Evolutionary conservation across 129 eudicot species (phyloP).

Genomic region (Chrysanthemum makinoi): DNA sequence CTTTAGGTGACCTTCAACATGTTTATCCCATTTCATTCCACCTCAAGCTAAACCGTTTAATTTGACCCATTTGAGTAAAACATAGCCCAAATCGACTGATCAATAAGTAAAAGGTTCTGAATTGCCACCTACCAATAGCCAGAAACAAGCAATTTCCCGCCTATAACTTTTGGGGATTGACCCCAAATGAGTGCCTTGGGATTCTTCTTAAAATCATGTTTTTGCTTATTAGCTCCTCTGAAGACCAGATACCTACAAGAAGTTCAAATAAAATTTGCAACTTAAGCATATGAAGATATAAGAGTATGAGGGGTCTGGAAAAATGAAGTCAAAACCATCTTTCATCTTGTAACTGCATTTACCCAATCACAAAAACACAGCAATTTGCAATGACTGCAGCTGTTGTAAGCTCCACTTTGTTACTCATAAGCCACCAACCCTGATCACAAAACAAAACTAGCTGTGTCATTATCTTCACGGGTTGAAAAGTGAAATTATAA

Average conservation of each 20-base stretch:
- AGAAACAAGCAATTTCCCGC: slow-evolving; percentile 96
- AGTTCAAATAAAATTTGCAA: slow-evolving; percentile 1
- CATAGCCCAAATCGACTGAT: no score
- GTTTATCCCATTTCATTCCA: no score
- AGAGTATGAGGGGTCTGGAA: no score
- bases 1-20: no score
- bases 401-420: slow-evolving; percentile 72
- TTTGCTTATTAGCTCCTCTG: slow-evolving; percentile 98
- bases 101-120: no score
- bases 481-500: background rate
- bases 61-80: background rate
- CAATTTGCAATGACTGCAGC: slow-evolving; percentile 80
- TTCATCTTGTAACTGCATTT: slow-evolving; percentile 25
- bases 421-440: slow-evolving; percentile 97
- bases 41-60: no score
- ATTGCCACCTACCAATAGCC: slow-evolving; percentile 68
- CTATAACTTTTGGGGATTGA: slow-evolving; percentile 81
- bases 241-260: slow-evolving; percentile 67
- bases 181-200: slow-evolving; percentile 95
- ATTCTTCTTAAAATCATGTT: slow-evolving; percentile 81
- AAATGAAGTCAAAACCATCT: background rate
- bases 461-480: background rate
- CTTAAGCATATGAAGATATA: slow-evolving; percentile 24
- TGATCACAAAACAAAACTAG: slow-evolving; percentile 24
- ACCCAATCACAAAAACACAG: slow-evolving; percentile 77